Conservation (phyloP, 2,329 filamentous ascomycete species). For the Helotiales sp. region DNA sequence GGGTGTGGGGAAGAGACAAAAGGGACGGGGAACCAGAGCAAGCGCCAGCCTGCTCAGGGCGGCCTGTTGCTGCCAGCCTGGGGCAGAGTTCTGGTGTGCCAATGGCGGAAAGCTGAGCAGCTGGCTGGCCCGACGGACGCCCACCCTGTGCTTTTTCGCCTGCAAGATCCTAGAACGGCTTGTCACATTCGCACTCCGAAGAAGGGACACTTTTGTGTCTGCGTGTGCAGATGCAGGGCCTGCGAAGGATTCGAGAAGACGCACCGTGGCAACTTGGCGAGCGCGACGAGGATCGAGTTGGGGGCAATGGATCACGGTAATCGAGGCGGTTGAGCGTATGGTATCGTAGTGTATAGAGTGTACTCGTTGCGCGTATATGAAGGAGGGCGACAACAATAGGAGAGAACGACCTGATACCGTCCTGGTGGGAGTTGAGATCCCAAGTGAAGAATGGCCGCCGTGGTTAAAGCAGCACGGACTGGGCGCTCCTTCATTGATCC, state of each 20-base stretch:
- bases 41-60: constrained; percentile 2
- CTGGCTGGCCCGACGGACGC: constrained; percentile 1
- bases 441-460: neutral
- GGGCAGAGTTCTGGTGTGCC: constrained; percentile 5
- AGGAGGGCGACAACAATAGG: neutral
- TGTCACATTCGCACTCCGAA: constrained; percentile 16
- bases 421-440: neutral
- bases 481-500: neutral
- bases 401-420: neutral
- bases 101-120: constrained; percentile 1
- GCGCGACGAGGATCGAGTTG: neutral
- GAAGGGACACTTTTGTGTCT: constrained; percentile 1
- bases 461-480: neutral
- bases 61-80: neutral
- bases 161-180: constrained; percentile 10
- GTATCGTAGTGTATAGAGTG: too few species aligned
- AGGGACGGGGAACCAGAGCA: neutral
- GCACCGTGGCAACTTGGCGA: neutral
- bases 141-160: constrained; percentile 6
- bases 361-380: neutral
- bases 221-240: neutral
- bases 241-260: constrained; percentile 2
- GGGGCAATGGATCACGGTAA: neutral
- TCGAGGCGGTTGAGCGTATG: neutral
- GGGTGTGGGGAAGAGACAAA: constrained; percentile 11